Evolutionary conservation across 129 eudicot species (phyloP).

Genomic region (Helianthus tuberosus): DNA sequence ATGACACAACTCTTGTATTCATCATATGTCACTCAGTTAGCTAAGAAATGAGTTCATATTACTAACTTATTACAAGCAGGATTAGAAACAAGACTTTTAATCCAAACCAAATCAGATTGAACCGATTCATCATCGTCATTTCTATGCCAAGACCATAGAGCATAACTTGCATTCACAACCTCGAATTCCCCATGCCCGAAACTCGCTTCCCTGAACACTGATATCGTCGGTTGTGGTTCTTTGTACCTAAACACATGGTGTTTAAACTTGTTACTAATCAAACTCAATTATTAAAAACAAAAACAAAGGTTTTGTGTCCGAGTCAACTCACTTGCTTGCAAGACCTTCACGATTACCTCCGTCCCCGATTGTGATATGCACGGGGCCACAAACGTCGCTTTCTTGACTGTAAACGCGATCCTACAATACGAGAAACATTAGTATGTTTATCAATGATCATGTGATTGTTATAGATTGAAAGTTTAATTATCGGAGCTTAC

Average conservation of each 20-base stretch:
- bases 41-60: no score
- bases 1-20: neutral
- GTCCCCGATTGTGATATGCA: conserved; percentile 69
- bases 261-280: neutral
- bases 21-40: neutral
- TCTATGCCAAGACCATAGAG: conserved; percentile 71
- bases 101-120: conserved; percentile 49
- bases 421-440: conserved; percentile 28
- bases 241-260: conserved; percentile 41
- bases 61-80: conserved; percentile 36
- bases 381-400: conserved; percentile 55
- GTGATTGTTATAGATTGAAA: neutral
- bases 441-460: neutral
- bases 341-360: conserved; percentile 80
- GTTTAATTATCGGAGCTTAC: conserved; percentile 34
- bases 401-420: conserved; percentile 52
- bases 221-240: conserved; percentile 53
- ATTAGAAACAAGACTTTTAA: conserved; percentile 41
- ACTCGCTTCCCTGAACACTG: conserved; percentile 71
- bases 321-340: conserved; percentile 46
- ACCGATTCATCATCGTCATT: conserved; percentile 58
- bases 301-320: neutral
- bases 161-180: conserved; percentile 57
- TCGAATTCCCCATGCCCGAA: conserved; percentile 71
- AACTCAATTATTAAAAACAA: neutral